Conservation (phyloP, 768 basidiomycete species). For the Chalciporus sphaerocephalus region DNA sequence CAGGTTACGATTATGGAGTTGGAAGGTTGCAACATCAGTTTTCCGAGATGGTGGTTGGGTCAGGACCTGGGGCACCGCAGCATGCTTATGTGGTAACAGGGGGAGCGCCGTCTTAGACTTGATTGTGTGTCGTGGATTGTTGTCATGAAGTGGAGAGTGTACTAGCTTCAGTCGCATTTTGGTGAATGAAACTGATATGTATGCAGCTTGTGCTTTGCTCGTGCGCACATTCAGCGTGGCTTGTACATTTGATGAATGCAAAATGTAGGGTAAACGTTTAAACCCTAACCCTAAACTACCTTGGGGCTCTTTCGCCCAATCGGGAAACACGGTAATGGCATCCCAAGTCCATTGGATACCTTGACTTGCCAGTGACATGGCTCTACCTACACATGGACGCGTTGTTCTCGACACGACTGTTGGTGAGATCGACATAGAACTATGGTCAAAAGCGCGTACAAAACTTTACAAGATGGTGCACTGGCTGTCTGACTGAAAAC, state of each 20-base stretch:
- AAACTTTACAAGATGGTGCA: neutral
- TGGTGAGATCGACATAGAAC: slow-evolving; percentile 84
- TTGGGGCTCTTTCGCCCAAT: neutral
- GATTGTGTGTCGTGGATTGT: neutral
- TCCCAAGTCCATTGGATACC: neutral
- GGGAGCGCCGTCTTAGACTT: slow-evolving; percentile 13
- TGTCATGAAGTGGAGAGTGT: neutral
- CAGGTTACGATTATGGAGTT: slow-evolving; percentile 23
- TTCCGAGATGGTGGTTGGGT: slow-evolving; percentile 27
- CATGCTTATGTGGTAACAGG: slow-evolving; percentile 20
- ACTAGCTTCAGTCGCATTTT: too few relatives aligned
- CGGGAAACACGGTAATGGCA: neutral
- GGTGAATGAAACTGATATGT: too few relatives aligned
- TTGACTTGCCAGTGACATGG: slow-evolving; percentile 51
- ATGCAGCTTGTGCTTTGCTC: too few relatives aligned
- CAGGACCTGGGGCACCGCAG: slow-evolving; percentile 20
- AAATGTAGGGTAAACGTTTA: neutral
- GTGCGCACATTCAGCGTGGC: too few relatives aligned
- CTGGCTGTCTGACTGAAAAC: neutral
- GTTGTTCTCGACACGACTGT: slow-evolving; percentile 86
- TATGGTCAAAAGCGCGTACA: slow-evolving; percentile 78
- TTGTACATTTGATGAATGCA: neutral
- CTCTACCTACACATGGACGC: slow-evolving; percentile 79
- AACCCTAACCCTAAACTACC: slow-evolving; percentile 20
- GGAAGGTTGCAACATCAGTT: slow-evolving; percentile 28